phyloP scores from a whole-genome alignment of 1,284 basidiomycete species.

The Ganoderma boninense region DNA sequence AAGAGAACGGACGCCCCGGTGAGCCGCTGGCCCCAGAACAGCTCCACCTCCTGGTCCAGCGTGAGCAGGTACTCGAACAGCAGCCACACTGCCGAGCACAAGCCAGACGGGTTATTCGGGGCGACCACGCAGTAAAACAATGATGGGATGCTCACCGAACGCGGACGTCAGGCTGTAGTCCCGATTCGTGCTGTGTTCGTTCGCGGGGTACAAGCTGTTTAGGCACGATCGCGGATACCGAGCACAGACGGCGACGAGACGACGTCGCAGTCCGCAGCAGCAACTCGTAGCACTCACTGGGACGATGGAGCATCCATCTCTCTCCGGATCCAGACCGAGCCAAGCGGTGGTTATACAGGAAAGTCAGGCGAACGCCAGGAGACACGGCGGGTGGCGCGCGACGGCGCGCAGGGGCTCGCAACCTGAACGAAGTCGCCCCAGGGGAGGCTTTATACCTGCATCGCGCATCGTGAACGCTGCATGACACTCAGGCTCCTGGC shows the following conservation, averaged over 20 bases:
- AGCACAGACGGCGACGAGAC: no score
- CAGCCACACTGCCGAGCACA: conserved; percentile 1
- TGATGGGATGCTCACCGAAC: not conserved
- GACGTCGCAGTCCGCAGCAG: not conserved
- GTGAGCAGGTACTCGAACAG: conserved; percentile 10
- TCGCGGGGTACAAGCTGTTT: not conserved
- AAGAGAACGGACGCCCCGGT: conserved; percentile 11
- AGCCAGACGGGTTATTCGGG: no score
- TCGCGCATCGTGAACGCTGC: not conserved
- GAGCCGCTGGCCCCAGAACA: conserved; percentile 6
- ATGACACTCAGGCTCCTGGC: not conserved
- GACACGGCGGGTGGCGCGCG: not conserved
- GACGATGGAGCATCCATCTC: not conserved
- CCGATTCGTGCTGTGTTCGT: not conserved
- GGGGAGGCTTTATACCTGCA: not conserved
- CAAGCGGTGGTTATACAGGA: not conserved
- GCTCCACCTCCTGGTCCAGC: conserved; percentile 9
- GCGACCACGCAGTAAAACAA: no score
- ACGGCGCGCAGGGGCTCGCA: not conserved
- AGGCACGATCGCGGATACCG: no score
- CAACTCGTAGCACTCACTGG: not conserved
- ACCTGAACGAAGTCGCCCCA: no score
- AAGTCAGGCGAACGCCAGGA: not conserved
- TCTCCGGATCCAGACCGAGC: not conserved
- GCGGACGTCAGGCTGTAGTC: not conserved